Evolutionary conservation across 1,284 basidiomycete genomes (phyloP), one percentile per base, ranked within the genome.

Genomic region (Ustilago loliicola): DNA sequence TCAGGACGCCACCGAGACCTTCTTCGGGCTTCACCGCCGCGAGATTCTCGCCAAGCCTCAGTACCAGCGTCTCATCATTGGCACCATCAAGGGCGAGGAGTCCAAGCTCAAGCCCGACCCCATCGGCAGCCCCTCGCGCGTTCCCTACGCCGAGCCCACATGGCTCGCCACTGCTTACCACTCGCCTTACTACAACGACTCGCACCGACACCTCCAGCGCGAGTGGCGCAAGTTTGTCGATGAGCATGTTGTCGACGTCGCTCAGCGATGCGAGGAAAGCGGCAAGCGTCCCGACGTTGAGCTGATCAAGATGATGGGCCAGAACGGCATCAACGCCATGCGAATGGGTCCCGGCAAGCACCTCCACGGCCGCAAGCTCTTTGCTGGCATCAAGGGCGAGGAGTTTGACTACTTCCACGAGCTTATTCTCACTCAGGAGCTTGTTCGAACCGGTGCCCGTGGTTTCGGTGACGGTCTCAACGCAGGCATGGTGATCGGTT

Each of bases 331-430:
- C 61, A 83, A 84, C 53, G 83, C 81, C 29, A 83, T 74, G 70
- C 73, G 82, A 27, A 83, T 98, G 86, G 96, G 96, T 21, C 90
- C 90, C 4, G 89, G 89, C 21, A 89, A 90, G 83, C 95, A 97
- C 83, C 88, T 98, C 38, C 89, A 93, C 83, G 95, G 95, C 3
- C 89, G 91, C 30, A 91, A 89, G 30, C 89, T 98, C 17, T 93
- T 95, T 89, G 90, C 91, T 69, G 96, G 93, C 6, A 92, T 97
- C 72, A 92, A 91, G 81, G 93, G 94, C 9, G 95, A 97, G 87
- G 91, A 96, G 83, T 93, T 92, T 81, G 91, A 94, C 84, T 93
- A 93, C 84, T 94, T 94, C 88, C 92, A 93, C 83, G 93, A 94
- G 87, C 76, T 92, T 58, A 92, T 85, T 62, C 90, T 96, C 82